Base-by-base conservation (phyloP, 2,329 filamentous ascomycete genomes). In the Keithomyces neogunnii region DNA sequence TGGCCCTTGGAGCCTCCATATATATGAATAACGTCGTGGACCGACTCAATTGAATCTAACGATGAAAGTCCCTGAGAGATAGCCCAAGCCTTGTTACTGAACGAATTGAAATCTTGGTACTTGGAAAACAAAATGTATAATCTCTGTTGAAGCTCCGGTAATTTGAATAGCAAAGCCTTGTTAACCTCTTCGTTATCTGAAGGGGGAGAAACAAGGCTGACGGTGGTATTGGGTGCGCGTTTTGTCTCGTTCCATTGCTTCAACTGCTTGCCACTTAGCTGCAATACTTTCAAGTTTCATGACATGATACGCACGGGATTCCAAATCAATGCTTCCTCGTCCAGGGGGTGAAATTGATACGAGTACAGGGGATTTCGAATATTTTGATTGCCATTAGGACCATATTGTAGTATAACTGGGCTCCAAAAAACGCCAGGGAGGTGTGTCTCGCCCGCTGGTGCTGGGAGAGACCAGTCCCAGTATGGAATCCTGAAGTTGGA, bases 21-120 rank as follows among this genome's bases (percentile, higher is more conserved):
- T 33, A 76, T 76, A 57, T 86, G 83, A 39, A 86, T 73, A 9
- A 75, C 73, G 60, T 86, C 82, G 57, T 86, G 83, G 3, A 86
- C 66, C 1, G 78, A 76, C 63, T 86, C 83, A 35, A 86, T 66
- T 9, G 84, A 88, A 62, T 88, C 85, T 48, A 77, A 77, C 10
- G 72, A 72, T 4, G 66, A 68, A 38, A 74, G 67, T 46, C 73
- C 71, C 11, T 69, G 69, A 3, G 71, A 67, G 6, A 67, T 64
- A n/a, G 75, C 73, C 77, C 78, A 84, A 1, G 76, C 80, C 62
- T 87, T 82, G 60, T 84, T 90, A 59, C 84, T 83, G 62, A 89
- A 88, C 13, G 77, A 72, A 13, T 80, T 79, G 62, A 84, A 88
- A 57, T 88, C 78, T 45, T 77, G 72, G 62, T 87, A 88, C 52